Evolutionary conservation across 2,329 filamentous ascomycete species (phyloP).

Genomic region (Colletotrichum horii): DNA sequence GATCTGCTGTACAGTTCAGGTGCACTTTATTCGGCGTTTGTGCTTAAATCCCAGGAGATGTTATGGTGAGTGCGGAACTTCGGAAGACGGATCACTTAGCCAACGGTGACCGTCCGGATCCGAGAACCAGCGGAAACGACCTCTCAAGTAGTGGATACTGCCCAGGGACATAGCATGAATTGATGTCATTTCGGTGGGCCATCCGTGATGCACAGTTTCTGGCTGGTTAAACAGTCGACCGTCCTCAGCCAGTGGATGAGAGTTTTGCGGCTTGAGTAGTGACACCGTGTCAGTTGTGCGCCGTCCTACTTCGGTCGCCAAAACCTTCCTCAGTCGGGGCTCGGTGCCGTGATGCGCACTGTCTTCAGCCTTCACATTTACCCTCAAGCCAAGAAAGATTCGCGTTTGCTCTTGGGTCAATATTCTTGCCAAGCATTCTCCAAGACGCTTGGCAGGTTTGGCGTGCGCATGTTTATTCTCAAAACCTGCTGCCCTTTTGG

Average conservation of each 20-base stretch:
- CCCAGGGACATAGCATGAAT: neutral
- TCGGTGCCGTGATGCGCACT: neutral
- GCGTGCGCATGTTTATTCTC: neutral
- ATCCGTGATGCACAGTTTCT: neutral
- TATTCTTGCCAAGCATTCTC: neutral
- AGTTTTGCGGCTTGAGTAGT: neutral
- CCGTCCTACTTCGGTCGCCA: neutral
- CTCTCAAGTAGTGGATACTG: neutral
- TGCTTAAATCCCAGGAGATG: neutral
- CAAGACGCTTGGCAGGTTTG: conserved; percentile 3
- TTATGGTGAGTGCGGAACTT: neutral
- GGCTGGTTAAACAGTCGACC: neutral
- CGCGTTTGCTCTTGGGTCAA: neutral
- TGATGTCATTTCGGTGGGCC: neutral
- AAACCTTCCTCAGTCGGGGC: neutral
- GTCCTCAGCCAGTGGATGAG: neutral
- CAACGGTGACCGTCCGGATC: neutral
- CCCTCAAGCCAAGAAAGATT: neutral
- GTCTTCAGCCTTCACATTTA: neutral
- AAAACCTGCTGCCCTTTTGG: neutral
- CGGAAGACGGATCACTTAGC: neutral
- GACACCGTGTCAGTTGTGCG: neutral
- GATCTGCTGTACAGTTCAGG: neutral
- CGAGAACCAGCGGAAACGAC: neutral
- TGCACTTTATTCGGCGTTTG: neutral